Evolutionary conservation across 2,329 filamentous ascomycete genomes (phyloP), one percentile per base, ranked within the genome.

Genomic region (Amauroascus niger): DNA sequence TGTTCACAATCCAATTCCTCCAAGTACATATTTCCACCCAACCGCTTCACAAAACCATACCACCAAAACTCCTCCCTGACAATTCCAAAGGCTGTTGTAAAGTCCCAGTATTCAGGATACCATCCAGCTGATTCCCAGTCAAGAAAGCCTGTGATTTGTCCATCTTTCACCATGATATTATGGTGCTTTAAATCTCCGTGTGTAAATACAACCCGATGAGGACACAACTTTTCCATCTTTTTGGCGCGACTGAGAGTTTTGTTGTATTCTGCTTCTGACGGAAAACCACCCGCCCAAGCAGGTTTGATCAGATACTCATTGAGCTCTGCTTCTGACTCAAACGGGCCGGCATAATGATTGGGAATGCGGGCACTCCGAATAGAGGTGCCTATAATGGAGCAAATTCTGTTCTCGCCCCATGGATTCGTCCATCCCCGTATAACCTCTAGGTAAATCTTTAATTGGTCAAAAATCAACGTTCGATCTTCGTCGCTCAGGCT

Each of bases 101-200:
- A 35, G n/a, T n/a, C n/a, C n/a, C n/a, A n/a, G n/a, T n/a, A n/a
- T n/a, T n/a, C n/a, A n/a, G n/a, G n/a, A n/a, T 67, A 70, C 67
- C 67, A 72, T 6, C 68, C 67, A 37, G 67, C 59, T 45, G 61
- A 66, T 49, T 72, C 68, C 69, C 66, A 73, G 59, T 73, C 68
- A 50, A 73, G 59, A 24, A 73, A 61, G 1, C 57, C 64, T 43
- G 58, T 59, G 20, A 66, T 57, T 20, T 53, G 9, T 22, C 58
- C 61, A 44, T 58, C 40, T 8, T 60, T 56, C 22, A 67, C 57
- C 14, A 69, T 60, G 50, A 69, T 65, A 52, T 68, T 69, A 56
- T 62, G 62, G 8, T 52, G 59, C 44, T 63, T 59, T 24, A 68
- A 53, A 52, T 68, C 64, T 20, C 61, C 62, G 43, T 67, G 66